These are phyloP conservation scores for Suhomyces panamericanus DNA, from an alignment of 1,139 yeast species.

Conservation along the genomic window DNA sequence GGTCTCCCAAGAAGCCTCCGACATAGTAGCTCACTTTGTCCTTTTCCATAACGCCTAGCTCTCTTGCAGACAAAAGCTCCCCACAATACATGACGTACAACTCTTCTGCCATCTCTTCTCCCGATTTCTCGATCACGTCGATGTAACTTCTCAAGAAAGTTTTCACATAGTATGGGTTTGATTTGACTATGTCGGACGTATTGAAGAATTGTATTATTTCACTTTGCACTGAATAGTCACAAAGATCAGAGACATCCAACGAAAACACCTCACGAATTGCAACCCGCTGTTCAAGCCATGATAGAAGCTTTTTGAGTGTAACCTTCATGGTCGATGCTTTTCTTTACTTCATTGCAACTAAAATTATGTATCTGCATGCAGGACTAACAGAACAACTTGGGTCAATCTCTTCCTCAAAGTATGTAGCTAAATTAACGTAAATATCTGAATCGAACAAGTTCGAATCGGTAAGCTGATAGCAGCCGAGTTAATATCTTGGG, in stretches of 20 bases:
- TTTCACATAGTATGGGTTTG: conserved; percentile 55
- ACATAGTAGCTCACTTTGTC: conserved; percentile 53
- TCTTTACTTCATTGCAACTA: neutral
- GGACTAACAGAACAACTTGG: too few relatives aligned
- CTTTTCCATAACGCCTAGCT: conserved; percentile 42
- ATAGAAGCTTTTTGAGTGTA: conserved; percentile 2
- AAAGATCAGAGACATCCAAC: neutral
- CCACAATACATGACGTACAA: conserved; percentile 53
- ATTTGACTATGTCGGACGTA: conserved; percentile 4
- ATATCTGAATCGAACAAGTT: too few relatives aligned
- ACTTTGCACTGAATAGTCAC: conserved; percentile 1
- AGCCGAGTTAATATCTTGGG: too few relatives aligned
- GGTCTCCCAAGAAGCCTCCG: conserved; percentile 20
- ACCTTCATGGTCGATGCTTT: conserved; percentile 7
- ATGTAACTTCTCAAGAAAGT: conserved; percentile 45
- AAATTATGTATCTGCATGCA: neutral
- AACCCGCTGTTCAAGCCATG: conserved; percentile 17
- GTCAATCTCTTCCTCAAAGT: too few relatives aligned
- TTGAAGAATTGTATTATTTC: conserved; percentile 1
- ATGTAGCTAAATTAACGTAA: too few relatives aligned
- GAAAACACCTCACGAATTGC: conserved; percentile 14
- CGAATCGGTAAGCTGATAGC: too few relatives aligned
- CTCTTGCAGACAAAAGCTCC: conserved; percentile 37
- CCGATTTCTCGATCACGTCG: conserved; percentile 30
- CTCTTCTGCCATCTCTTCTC: conserved; percentile 39